phyloP scores from a whole-genome alignment of 441 rosid species.

The Populus trichocarpa region DNA sequence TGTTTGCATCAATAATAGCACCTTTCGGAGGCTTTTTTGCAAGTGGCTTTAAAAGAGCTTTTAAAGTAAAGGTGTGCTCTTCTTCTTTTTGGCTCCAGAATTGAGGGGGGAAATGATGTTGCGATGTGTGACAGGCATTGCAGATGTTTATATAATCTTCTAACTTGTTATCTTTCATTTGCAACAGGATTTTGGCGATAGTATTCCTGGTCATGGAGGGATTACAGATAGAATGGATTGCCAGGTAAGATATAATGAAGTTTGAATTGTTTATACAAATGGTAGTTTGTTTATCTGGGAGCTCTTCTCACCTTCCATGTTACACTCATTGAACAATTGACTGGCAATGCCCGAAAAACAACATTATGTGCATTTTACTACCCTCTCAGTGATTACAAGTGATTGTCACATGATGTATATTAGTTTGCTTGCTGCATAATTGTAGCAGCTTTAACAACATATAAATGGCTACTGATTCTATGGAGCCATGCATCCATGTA shows the following conservation, averaged over 20 bases:
- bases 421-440: background rate
- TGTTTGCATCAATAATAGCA: constrained; percentile 95
- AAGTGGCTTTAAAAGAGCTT: constrained; percentile 94
- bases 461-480: background rate
- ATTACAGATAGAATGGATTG: constrained; percentile 97
- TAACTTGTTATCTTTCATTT: constrained; percentile 14
- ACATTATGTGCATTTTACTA: background rate
- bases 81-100: background rate
- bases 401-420: background rate
- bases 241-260: constrained; percentile 49
- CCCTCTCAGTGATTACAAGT: background rate
- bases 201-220: constrained; percentile 96
- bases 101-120: background rate
- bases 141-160: constrained; percentile 8
- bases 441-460: background rate
- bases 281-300: background rate
- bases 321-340: background rate
- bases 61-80: constrained; percentile 66
- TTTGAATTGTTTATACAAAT: background rate
- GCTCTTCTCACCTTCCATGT: background rate
- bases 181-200: constrained; percentile 88
- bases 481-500: background rate
- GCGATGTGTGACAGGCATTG: background rate
- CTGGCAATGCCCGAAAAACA: background rate
- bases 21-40: constrained; percentile 98